Base-by-base conservation (phyloP, 2,329 filamentous ascomycete species). In the Chrysoporthe puriensis region DNA sequence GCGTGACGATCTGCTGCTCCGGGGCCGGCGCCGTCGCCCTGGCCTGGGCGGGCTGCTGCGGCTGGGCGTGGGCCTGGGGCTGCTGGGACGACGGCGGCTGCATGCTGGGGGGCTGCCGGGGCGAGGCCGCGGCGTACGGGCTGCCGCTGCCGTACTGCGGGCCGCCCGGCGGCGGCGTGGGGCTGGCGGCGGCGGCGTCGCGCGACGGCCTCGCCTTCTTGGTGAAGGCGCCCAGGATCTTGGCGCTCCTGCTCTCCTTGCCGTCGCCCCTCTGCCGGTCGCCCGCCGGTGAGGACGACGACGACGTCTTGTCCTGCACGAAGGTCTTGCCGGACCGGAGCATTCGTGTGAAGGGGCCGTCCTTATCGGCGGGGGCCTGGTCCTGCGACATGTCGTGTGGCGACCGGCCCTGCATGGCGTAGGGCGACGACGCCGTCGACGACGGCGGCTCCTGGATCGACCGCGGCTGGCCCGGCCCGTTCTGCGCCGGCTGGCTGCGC, bases 201-300 rank as follows among this genome's bases (percentile, higher is more conserved):
- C 57, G 56, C n/a, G 21, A 32, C 48, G 73, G 71, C 66, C 74
- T 76, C 8, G 73, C 70, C 6, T 68, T 67, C 59, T 68, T 68
- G 69, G 68, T 74, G 32, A 76, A 74, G 2, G 72, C 74, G 14
- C 69, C 69, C 46, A 74, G 68, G 7, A 76, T 62, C 56, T 73
- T 73, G 43, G 70, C 63, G 7, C 72, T 64, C 60, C 74, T 74
- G 18, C 73, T 73, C 40, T 72, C 71, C 63, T 73, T 74, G 5
- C 70, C 66, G 1, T 71, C 66, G 1, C 70, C 59, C 21, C 70
- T 73, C 26, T 0, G 26, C 26, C 26, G 26, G 26, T 26, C 26
- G 26, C 26, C 26, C 26, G 2, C 26, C 2, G 26, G 26, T 2
- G 26, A 46, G 44, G 44, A 18, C 8, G 48, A 50, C 48, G 50